Percentiles rank a stretch among this genome's conserved stretches.
These are phyloP conservation scores for Marasmius fiardii DNA, from an alignment of 1,284 basidiomycete species.

Conservation along the genomic window DNA sequence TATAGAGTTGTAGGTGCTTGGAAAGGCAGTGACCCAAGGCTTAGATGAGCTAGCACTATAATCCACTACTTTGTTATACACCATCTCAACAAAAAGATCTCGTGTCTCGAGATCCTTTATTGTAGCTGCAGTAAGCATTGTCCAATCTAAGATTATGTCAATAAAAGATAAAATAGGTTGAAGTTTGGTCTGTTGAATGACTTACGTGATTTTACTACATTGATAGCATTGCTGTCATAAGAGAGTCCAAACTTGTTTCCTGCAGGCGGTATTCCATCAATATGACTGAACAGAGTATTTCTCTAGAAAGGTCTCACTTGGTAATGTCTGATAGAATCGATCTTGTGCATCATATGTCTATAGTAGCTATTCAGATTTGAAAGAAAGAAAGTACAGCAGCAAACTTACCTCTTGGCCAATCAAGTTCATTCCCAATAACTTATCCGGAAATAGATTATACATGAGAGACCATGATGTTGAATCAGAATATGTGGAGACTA, in stretches of 20 bases:
- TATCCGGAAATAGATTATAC: neutral
- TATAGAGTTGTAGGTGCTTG: neutral
- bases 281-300: too few relatives aligned
- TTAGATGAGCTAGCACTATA: too few relatives aligned
- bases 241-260: neutral
- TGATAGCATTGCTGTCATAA: neutral
- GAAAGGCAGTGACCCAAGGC: neutral
- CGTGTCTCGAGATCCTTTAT: neutral
- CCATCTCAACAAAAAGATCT: neutral
- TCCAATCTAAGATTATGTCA: neutral
- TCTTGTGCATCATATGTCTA: neutral
- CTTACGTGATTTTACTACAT: neutral
- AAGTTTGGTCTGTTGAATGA: neutral
- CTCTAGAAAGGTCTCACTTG: too few relatives aligned
- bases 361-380: neutral
- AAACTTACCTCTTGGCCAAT: neutral
- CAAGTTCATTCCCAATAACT: neutral
- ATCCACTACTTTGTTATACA: neutral
- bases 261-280: neutral
- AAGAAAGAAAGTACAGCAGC: neutral
- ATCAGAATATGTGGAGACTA: neutral
- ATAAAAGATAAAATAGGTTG: neutral
- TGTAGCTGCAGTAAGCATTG: neutral
- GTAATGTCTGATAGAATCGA: neutral
- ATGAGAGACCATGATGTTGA: neutral